A percentile compares a stretch with the other conserved stretches of the same genome.
Evolutionary conservation across 257 asterid genomes (phyloP).

Genomic region (Solanum etuberosum): DNA sequence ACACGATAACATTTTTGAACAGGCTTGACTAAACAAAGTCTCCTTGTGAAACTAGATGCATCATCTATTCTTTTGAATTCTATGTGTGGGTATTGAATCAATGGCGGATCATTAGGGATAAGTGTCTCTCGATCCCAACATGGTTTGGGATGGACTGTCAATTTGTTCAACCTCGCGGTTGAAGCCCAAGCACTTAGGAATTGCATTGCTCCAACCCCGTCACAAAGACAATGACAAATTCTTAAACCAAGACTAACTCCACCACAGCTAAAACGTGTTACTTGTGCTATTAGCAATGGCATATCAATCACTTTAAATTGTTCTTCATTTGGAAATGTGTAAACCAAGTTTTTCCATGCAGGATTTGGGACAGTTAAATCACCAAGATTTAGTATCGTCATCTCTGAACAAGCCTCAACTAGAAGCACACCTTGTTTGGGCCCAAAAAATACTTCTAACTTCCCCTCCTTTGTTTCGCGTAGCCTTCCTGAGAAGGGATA

Average conservation of each 20-base stretch:
- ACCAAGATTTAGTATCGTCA: slow-evolving; percentile 46
- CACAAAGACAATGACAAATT: slow-evolving; percentile 79
- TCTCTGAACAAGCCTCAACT: slow-evolving; percentile 56
- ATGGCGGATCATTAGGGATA: slow-evolving; percentile 50
- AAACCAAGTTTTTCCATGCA: slow-evolving; percentile 54
- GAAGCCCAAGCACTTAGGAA: slow-evolving; percentile 72
- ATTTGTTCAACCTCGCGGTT: slow-evolving; percentile 42
- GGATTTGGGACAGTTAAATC: slow-evolving; percentile 72
- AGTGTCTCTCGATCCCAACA: slow-evolving; percentile 77
- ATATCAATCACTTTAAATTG: slow-evolving; percentile 63
- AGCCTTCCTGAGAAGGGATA: slow-evolving; percentile 78
- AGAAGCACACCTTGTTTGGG: slow-evolving; percentile 60
- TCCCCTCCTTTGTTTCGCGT: slow-evolving; percentile 50
- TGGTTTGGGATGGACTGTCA: slow-evolving; percentile 38
- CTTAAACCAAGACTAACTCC: slow-evolving; percentile 79
- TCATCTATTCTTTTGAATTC: slow-evolving; percentile 56
- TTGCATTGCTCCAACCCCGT: slow-evolving; percentile 93
- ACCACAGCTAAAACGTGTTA: slow-evolving; percentile 65
- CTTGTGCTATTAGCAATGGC: slow-evolving; percentile 85
- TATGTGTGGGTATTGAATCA: slow-evolving; percentile 36
- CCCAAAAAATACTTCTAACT: slow-evolving; percentile 62
- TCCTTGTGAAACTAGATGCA: slow-evolving; percentile 31
- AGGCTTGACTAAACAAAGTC: slow-evolving; percentile 50
- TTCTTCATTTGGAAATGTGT: slow-evolving; percentile 55
- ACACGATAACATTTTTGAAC: slow-evolving; percentile 63